Evolutionary conservation across 176 grass and related monocot species (phyloP).

Genomic region (Zea mays): DNA sequence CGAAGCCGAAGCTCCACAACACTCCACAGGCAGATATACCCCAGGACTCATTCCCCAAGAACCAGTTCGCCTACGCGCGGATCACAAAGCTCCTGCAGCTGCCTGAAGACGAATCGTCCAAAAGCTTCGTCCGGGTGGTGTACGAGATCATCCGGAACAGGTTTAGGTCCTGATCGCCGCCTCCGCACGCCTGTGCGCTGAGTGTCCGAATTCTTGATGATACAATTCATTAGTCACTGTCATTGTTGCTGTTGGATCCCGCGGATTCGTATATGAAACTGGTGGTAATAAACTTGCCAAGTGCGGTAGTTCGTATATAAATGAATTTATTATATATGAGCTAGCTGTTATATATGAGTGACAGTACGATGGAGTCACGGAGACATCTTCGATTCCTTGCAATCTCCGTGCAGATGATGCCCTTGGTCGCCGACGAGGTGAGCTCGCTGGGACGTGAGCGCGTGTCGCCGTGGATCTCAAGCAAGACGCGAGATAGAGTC

Average conservation of each 20-base stretch:
- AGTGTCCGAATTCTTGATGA: background rate
- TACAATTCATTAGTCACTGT: conserved; percentile 2
- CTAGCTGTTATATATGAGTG: background rate
- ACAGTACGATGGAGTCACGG: no score
- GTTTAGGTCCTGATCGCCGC: conserved; percentile 41
- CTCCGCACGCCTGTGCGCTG: background rate
- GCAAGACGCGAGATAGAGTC: no score
- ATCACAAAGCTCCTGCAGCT: conserved; percentile 77
- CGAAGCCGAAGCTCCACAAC: conserved; percentile 56
- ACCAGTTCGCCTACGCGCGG: conserved; percentile 55
- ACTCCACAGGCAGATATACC: conserved; percentile 35
- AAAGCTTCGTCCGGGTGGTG: conserved; percentile 65
- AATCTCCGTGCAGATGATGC: no score
- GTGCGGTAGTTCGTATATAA: background rate
- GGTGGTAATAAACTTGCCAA: background rate
- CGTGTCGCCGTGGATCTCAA: no score
- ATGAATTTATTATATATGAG: background rate
- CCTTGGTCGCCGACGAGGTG: no score
- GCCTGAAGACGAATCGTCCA: conserved; percentile 61
- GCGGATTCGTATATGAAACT: background rate
- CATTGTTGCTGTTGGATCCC: background rate
- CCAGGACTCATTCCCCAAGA: conserved; percentile 48
- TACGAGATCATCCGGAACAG: conserved; percentile 73
- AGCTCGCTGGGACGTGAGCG: no score
- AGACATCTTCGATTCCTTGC: no score